A percentile compares a stretch with the other conserved stretches of the same genome.
phyloP scores from a whole-genome alignment of 108 stramenopile genomes.

The Aurantiochytrium sp. region DNA sequence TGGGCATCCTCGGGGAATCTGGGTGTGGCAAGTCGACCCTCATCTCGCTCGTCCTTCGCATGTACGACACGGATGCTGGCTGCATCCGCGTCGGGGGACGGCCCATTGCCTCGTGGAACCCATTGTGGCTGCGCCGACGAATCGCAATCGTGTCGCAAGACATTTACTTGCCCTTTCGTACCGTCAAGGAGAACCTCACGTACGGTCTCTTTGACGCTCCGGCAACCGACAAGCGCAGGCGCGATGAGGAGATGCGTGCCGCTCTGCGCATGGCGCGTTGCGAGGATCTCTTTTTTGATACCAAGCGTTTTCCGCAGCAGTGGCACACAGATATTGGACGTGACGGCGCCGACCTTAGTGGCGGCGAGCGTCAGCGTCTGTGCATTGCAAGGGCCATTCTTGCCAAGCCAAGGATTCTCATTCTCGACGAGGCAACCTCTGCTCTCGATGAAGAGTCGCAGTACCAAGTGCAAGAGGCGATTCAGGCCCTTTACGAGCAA shows the following conservation, averaged over 20 bases:
- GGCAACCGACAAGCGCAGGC: background rate
- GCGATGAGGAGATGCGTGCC: background rate
- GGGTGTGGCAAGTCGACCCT: conserved; percentile 68
- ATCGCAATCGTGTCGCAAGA: background rate
- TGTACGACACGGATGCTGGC: conserved; percentile 58
- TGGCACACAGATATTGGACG: conserved; percentile 16
- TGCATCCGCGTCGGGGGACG: conserved; percentile 42
- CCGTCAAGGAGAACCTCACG: conserved; percentile 12
- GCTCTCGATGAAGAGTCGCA: conserved; percentile 43
- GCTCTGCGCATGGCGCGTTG: conserved; percentile 11
- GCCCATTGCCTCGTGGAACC: background rate
- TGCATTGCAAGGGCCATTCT: conserved; percentile 53
- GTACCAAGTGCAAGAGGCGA: conserved; percentile 39
- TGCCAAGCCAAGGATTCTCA: conserved; percentile 61
- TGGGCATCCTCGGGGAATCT: conserved; percentile 66
- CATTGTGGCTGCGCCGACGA: background rate
- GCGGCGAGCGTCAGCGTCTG: conserved; percentile 35
- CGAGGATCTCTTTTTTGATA: conserved; percentile 4
- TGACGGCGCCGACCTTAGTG: conserved; percentile 6
- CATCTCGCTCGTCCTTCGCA: conserved; percentile 56
- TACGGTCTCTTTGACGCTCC: background rate
- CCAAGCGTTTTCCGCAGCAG: background rate
- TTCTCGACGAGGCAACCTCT: conserved; percentile 74
- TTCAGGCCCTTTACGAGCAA: conserved; percentile 19
- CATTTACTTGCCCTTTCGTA: conserved; percentile 4